Conservation (phyloP, 768 basidiomycete species). For the Calocybe indica region DNA sequence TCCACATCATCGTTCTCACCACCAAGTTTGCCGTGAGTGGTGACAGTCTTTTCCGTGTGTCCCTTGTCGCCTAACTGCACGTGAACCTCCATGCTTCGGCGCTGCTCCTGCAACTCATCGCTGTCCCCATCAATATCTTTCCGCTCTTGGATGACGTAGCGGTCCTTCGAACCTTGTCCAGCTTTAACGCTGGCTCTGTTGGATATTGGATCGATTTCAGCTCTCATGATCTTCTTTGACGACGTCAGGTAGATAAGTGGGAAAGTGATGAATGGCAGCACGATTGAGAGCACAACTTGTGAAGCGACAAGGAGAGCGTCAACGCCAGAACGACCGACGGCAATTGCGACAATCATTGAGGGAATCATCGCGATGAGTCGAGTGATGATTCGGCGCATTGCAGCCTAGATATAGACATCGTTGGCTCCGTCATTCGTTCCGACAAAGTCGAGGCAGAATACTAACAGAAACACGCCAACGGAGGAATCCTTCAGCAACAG, state of each 20-base stretch:
- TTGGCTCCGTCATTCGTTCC: neutral
- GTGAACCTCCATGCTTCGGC: too few relatives aligned
- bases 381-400: constrained; percentile 74
- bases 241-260: constrained; percentile 77
- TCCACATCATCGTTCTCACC: neutral
- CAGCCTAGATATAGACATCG: constrained; percentile 37
- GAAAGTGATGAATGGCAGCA: constrained; percentile 81
- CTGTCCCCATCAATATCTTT: constrained; percentile 22
- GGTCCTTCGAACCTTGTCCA: too few relatives aligned
- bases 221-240: constrained; percentile 58
- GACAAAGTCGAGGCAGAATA: constrained; percentile 2
- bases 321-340: constrained; percentile 64
- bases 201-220: too few relatives aligned
- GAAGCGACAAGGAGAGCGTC: constrained; percentile 74
- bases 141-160: constrained; percentile 31
- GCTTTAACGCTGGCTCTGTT: too few relatives aligned
- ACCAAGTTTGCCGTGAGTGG: neutral
- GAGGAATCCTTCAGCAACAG: constrained; percentile 86
- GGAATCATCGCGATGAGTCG: constrained; percentile 80
- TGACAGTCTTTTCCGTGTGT: constrained; percentile 3
- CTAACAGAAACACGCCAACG: constrained; percentile 77
- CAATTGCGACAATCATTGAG: constrained; percentile 70
- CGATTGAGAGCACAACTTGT: constrained; percentile 79
- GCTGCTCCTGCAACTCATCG: constrained; percentile 26
- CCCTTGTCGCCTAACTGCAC: constrained; percentile 1